Base-by-base conservation (phyloP, 106 monocot species). In the Phalaenopsis equestris region DNA sequence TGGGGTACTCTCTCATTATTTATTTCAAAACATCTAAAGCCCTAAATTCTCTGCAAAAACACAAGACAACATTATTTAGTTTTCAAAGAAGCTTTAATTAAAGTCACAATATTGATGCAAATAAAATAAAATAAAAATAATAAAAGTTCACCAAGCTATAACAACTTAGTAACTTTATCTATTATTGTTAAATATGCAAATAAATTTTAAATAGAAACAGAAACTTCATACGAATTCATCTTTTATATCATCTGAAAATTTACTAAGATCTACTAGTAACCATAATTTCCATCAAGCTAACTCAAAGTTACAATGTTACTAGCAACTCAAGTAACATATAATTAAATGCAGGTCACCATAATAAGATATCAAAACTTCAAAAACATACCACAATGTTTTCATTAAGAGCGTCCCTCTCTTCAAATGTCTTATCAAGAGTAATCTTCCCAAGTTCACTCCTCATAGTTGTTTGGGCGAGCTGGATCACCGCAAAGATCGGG, bases 401-500 rank as follows among this genome's bases (percentile, higher is more conserved):
- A 75, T 94, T 94, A 41, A 94, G 88, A 23, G 88, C 90, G 57
- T 89, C 92, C 79, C 94, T 89, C 84, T 94, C 98, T 70, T 88
- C 92, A 43, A 98, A 92, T 12, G 92, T 89, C 74, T 94, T 98
- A 73, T 94, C 94, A 30, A 98, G 87, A 2, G 94, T 90, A 39
- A 98, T 94, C 89, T 98, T 98, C 73, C 94, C 98, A 56, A 98
- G 90, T 78, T 98, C 92, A 47, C 98, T 98, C 87, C 98, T 89
- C 98, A 98, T 90, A 7, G 98, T 94, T 8, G 98, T 98, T 83
- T 94, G 94, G 4, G 98, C 92, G 42, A 98, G 81, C 78, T 98
- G 92, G 55, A 90, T 89, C 55, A 98, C 90, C 8, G 92, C 90
- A 82, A 84, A 91, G 15, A 94, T 91, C 0, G 98, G 94, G 80